A percentile compares a stretch with the other conserved stretches of the same genome.
phyloP scores from a whole-genome alignment of 441 rosid species.

The Omphalea diandra region DNA sequence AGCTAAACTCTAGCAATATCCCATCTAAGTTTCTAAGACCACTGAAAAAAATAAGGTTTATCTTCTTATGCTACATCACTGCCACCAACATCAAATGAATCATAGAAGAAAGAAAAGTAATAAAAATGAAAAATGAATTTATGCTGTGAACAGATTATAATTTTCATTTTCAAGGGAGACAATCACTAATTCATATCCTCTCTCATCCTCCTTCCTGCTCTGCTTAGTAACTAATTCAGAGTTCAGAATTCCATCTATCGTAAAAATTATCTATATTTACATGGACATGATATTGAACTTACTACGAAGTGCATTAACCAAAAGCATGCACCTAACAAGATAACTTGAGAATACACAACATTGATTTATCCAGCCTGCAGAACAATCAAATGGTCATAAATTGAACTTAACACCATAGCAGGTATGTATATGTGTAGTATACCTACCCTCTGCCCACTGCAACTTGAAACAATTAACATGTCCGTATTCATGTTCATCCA shows the following conservation, averaged over 20 bases:
- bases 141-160: background rate
- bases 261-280: background rate
- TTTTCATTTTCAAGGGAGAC: background rate
- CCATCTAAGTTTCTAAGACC: background rate
- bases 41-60: background rate
- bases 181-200: background rate
- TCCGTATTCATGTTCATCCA: background rate
- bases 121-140: background rate
- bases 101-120: background rate
- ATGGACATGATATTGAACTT: background rate
- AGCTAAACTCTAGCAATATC: background rate
- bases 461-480: no score
- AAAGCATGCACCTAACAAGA: background rate
- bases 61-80: background rate
- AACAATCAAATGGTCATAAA: background rate
- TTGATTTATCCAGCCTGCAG: background rate
- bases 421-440: no score
- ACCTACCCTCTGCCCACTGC: no score
- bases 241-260: background rate
- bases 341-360: background rate
- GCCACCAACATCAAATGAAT: background rate
- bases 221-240: background rate
- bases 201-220: background rate
- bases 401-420: no score
- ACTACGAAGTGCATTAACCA: background rate